Percentiles rank a stretch among this genome's conserved stretches.
These are phyloP conservation scores for Exidia glandulosa DNA, from an alignment of 768 basidiomycete genomes.

Conservation along the genomic window DNA sequence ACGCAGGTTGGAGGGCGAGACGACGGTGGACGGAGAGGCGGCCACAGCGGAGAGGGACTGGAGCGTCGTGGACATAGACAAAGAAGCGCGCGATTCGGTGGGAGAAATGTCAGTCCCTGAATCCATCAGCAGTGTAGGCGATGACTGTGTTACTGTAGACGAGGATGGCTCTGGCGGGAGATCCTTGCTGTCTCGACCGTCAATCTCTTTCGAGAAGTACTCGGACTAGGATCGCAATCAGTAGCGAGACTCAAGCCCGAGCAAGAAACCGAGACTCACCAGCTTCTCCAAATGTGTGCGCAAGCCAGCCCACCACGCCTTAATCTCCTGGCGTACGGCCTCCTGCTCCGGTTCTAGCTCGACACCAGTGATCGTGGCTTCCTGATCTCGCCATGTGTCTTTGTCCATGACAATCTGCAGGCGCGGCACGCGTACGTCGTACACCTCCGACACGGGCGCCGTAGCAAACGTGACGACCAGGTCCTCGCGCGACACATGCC, in stretches of 20 bases:
- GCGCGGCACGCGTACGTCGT: slow-evolving; percentile 48
- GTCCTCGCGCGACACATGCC: slow-evolving; percentile 29
- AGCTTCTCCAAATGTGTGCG: slow-evolving; percentile 49
- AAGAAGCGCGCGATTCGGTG: background rate
- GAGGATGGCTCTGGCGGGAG: slow-evolving; percentile 33
- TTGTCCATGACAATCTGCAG: slow-evolving; percentile 35
- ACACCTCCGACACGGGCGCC: slow-evolving; percentile 41
- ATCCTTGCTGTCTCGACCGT: slow-evolving; percentile 29
- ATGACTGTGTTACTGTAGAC: background rate
- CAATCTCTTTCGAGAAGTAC: slow-evolving; percentile 15
- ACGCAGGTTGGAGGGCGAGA: too few species aligned
- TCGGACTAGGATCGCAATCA: slow-evolving; percentile 29
- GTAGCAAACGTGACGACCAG: slow-evolving; percentile 34
- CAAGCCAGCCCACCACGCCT: slow-evolving; percentile 54
- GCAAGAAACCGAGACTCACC: slow-evolving; percentile 25
- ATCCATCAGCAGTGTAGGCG: background rate
- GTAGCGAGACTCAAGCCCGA: background rate
- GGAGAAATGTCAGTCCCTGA: background rate
- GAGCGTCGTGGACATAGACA: background rate
- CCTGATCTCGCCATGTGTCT: background rate
- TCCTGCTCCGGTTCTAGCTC: slow-evolving; percentile 33
- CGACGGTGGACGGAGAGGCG: background rate
- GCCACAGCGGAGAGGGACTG: slow-evolving; percentile 6
- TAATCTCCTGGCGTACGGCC: slow-evolving; percentile 47
- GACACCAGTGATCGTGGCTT: background rate